Percentiles rank a stretch among this genome's conserved stretches.
Conservation (phyloP, 495 filamentous ascomycete species). For the Trichoderma virens region DNA sequence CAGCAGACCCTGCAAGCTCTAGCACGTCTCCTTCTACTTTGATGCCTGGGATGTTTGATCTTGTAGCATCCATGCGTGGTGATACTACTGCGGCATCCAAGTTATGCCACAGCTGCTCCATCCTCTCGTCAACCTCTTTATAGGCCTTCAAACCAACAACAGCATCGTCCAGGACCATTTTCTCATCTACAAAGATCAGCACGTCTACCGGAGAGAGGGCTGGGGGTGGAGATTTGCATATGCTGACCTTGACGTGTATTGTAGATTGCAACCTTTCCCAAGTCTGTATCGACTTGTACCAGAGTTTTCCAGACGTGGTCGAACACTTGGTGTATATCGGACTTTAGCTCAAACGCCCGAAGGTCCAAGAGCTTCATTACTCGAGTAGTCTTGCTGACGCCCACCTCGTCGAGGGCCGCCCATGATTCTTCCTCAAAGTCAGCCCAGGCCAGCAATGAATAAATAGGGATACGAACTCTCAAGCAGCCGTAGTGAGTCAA, state of each 20-base stretch:
- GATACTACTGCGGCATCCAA: slow-evolving; percentile 41
- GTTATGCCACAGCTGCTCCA: slow-evolving; percentile 42
- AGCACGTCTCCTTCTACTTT: slow-evolving; percentile 29
- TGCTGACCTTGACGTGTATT: slow-evolving; percentile 34
- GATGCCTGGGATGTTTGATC: slow-evolving; percentile 24
- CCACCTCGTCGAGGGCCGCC: slow-evolving; percentile 34
- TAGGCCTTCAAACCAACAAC: slow-evolving; percentile 42
- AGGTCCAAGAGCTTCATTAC: slow-evolving; percentile 41
- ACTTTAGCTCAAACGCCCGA: slow-evolving; percentile 45
- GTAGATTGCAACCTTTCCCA: slow-evolving; percentile 40
- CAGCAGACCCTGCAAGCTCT: slow-evolving; percentile 24
- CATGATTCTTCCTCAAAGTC: slow-evolving; percentile 32
- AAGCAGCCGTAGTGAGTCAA: slow-evolving; percentile 43
- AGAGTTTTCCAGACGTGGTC: slow-evolving; percentile 48
- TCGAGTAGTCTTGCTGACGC: slow-evolving; percentile 38
- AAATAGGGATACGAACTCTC: slow-evolving; percentile 29
- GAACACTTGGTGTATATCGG: slow-evolving; percentile 50
- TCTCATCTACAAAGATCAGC: slow-evolving; percentile 34
- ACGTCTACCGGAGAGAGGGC: slow-evolving; percentile 1
- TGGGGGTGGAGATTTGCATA: not conserved
- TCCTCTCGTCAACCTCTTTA: slow-evolving; percentile 43
- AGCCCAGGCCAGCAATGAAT: slow-evolving; percentile 6
- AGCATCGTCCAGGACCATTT: slow-evolving; percentile 38
- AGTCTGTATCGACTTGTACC: slow-evolving; percentile 46
- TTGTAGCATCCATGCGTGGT: slow-evolving; percentile 38